phyloP scores from a whole-genome alignment of 352 stramenopile species.

The Pythium diclinum region DNA sequence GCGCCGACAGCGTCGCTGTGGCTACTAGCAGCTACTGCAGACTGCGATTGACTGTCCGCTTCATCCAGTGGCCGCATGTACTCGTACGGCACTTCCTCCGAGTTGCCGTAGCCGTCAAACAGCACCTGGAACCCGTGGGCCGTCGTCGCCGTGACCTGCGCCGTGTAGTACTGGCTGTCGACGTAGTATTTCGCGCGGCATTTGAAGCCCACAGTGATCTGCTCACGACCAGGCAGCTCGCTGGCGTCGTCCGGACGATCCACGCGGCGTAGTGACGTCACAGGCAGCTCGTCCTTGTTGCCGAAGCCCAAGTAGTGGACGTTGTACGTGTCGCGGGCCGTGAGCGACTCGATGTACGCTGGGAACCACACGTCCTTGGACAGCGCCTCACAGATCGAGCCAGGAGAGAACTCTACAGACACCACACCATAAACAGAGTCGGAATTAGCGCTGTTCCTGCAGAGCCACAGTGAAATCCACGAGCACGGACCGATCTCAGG shows the following conservation, averaged over 20 bases:
- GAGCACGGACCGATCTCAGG: constrained; percentile 1
- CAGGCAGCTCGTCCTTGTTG: constrained; percentile 50
- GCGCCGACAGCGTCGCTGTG: neutral
- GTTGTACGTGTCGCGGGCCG: constrained; percentile 53
- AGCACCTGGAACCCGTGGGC: constrained; percentile 74
- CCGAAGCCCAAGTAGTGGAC: constrained; percentile 75
- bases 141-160: constrained; percentile 62
- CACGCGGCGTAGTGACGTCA: constrained; percentile 43
- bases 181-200: constrained; percentile 82
- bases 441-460: neutral
- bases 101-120: constrained; percentile 89
- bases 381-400: constrained; percentile 52
- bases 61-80: constrained; percentile 54
- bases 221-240: constrained; percentile 35
- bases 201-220: constrained; percentile 53
- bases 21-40: neutral
- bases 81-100: constrained; percentile 88
- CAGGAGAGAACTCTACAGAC: constrained; percentile 34
- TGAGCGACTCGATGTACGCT: constrained; percentile 54
- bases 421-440: neutral
- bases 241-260: constrained; percentile 8
- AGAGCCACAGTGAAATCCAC: neutral
- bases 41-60: neutral
- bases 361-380: constrained; percentile 74
- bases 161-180: constrained; percentile 74